A percentile compares a stretch with the other conserved stretches of the same genome.
Evolutionary conservation across 371 early-diverging fungal species (phyloP).

Genomic region (Rhizopus delemar): DNA sequence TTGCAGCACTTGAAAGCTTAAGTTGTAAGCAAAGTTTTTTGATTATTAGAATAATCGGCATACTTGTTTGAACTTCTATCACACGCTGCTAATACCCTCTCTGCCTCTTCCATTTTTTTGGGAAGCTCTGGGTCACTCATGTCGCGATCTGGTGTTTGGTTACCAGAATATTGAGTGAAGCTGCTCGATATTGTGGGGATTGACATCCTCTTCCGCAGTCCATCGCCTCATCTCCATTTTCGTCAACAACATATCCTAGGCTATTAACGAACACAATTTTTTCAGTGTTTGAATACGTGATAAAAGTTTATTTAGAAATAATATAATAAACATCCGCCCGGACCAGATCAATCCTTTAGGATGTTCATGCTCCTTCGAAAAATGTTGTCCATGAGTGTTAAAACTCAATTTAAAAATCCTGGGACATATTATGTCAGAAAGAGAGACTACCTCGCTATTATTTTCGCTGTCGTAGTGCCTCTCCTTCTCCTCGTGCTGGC

Average conservation of each 20-base stretch:
- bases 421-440: no score
- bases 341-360: no score
- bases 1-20: conserved; percentile 4
- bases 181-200: conserved; percentile 11
- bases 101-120: no score
- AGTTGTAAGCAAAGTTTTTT: conserved; percentile 3
- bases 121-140: conserved; percentile 12
- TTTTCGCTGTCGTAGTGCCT: no score
- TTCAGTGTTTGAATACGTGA: conserved; percentile 16
- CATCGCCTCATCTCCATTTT: conserved; percentile 18
- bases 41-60: conserved; percentile 5
- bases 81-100: no score
- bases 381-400: no score
- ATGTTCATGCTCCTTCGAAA: no score
- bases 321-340: no score
- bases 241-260: conserved; percentile 14
- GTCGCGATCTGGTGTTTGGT: conserved; percentile 12
- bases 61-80: no score
- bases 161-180: conserved; percentile 18
- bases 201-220: conserved; percentile 15
- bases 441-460: no score
- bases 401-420: no score
- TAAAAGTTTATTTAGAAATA: conserved; percentile 17
- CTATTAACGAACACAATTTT: conserved; percentile 13
- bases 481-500: no score